phyloP scores from a whole-genome alignment of 352 stramenopile genomes.

The Phytophthora citrophthora region DNA sequence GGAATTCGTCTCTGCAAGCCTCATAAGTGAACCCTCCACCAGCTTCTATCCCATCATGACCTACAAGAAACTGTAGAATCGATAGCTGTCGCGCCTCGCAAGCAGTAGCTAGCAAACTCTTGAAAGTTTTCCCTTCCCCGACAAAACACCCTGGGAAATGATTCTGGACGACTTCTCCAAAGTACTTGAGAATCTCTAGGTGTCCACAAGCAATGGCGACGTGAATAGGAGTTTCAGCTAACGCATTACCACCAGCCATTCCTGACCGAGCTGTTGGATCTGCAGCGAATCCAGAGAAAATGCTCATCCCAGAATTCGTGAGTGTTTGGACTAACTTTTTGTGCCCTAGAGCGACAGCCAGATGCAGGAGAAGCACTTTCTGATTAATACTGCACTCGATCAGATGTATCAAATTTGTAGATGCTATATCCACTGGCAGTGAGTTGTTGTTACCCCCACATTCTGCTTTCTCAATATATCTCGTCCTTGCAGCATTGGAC shows the following conservation, averaged over 20 bases:
- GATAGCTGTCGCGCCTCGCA: conserved; percentile 41
- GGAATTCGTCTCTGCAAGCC: conserved; percentile 47
- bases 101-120: conserved; percentile 55
- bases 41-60: conserved; percentile 10
- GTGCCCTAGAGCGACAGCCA: conserved; percentile 46
- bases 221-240: conserved; percentile 53
- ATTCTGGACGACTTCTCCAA: conserved; percentile 48
- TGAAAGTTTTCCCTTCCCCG: conserved; percentile 40
- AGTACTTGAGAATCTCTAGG: conserved; percentile 47
- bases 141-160: conserved; percentile 55
- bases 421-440: conserved; percentile 6
- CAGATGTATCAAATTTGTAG: conserved; percentile 38
- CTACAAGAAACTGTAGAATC: conserved; percentile 52
- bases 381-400: conserved; percentile 57
- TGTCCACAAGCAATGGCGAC: conserved; percentile 56
- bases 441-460: background rate
- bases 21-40: conserved; percentile 50
- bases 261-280: background rate
- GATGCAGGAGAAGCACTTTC: conserved; percentile 45
- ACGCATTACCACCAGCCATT: conserved; percentile 9
- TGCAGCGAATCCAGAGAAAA: conserved; percentile 26
- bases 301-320: conserved; percentile 52
- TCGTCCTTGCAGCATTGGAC: conserved; percentile 25
- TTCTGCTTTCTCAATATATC: conserved; percentile 1
- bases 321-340: conserved; percentile 40